phyloP scores from a whole-genome alignment of 495 filamentous ascomycete species.

The Hypomontagnella submonticulosa region DNA sequence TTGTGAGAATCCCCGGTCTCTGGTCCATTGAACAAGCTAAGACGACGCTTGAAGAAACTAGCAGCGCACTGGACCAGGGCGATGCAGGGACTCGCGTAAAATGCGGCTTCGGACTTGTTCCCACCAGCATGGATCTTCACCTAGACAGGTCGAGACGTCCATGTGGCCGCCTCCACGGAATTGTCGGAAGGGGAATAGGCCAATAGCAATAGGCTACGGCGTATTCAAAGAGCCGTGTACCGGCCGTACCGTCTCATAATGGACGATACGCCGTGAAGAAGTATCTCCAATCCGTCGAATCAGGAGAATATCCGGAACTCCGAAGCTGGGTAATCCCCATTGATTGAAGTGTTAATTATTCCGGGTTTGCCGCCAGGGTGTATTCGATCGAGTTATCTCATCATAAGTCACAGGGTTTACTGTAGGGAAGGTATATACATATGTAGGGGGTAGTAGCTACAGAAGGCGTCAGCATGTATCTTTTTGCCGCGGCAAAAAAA shows the following conservation, averaged over 20 bases:
- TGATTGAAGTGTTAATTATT: constrained; percentile 15
- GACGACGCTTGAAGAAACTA: constrained; percentile 21
- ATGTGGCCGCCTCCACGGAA: constrained; percentile 20
- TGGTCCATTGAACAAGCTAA: constrained; percentile 6
- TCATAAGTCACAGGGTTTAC: constrained; percentile 6
- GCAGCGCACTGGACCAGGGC: constrained; percentile 4
- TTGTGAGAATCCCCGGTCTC: constrained; percentile 22
- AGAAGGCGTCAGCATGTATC: not conserved
- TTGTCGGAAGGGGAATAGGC: constrained; percentile 7
- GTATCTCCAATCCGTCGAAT: constrained; percentile 11
- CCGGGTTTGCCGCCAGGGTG: constrained; percentile 2
- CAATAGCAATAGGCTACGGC: constrained; percentile 17
- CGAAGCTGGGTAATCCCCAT: constrained; percentile 9
- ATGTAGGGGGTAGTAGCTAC: constrained; percentile 13
- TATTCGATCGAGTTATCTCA: constrained; percentile 9
- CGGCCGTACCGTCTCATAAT: constrained; percentile 13
- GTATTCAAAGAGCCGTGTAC: constrained; percentile 11
- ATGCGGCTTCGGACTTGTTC: constrained; percentile 26
- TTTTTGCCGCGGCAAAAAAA: constrained; percentile 34
- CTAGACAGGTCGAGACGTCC: constrained; percentile 18
- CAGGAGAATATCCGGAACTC: constrained; percentile 22
- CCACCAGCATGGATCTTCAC: constrained; percentile 12
- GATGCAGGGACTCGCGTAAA: constrained; percentile 28
- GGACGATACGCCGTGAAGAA: too few species aligned
- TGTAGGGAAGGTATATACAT: not conserved